A percentile compares a stretch with the other conserved stretches of the same genome.
Conservation (phyloP, 2,329 filamentous ascomycete species). For the Escovopsis sp. region DNA sequence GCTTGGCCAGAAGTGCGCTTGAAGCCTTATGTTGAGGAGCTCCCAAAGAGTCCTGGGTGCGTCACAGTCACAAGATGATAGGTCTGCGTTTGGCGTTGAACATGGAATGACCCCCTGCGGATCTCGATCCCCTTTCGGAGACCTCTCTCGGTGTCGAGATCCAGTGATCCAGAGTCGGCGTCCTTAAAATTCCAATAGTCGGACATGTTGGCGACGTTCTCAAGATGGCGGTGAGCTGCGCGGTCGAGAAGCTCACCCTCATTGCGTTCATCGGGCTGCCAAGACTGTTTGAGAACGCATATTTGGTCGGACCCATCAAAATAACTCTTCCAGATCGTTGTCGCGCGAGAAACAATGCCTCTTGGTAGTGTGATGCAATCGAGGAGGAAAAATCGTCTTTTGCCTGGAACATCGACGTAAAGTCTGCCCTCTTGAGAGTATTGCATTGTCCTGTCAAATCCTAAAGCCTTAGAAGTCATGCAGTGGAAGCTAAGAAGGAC, state of each 20-base stretch:
- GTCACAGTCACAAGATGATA: constrained; percentile 10
- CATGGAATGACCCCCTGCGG: no score
- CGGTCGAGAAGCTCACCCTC: constrained; percentile 26
- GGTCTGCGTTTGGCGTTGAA: constrained; percentile 5
- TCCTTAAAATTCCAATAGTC: constrained; percentile 26
- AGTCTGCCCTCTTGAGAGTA: constrained; percentile 1
- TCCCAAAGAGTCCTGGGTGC: neutral
- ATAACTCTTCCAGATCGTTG: constrained; percentile 30
- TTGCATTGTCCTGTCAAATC: constrained; percentile 31
- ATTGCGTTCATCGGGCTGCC: constrained; percentile 26
- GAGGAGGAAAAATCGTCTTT: constrained; percentile 22
- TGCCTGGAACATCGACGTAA: constrained; percentile 1
- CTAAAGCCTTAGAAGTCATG: constrained; percentile 13
- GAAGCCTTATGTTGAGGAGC: neutral
- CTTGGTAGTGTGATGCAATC: constrained; percentile 17
- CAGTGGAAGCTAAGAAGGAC: constrained; percentile 27
- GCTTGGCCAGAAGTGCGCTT: constrained; percentile 17
- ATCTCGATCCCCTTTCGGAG: constrained; percentile 19
- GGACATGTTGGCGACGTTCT: constrained; percentile 28
- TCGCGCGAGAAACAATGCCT: constrained; percentile 25
- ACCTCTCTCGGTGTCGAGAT: constrained; percentile 18
- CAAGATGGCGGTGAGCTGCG: constrained; percentile 20
- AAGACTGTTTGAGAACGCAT: constrained; percentile 33
- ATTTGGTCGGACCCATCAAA: constrained; percentile 15
- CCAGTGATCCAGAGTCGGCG: constrained; percentile 18